A percentile compares a stretch with the other conserved stretches of the same genome.
These are phyloP conservation scores for Dothiorella sarmentorum DNA, from an alignment of 2,329 filamentous ascomycete genomes.

Conservation along the genomic window DNA sequence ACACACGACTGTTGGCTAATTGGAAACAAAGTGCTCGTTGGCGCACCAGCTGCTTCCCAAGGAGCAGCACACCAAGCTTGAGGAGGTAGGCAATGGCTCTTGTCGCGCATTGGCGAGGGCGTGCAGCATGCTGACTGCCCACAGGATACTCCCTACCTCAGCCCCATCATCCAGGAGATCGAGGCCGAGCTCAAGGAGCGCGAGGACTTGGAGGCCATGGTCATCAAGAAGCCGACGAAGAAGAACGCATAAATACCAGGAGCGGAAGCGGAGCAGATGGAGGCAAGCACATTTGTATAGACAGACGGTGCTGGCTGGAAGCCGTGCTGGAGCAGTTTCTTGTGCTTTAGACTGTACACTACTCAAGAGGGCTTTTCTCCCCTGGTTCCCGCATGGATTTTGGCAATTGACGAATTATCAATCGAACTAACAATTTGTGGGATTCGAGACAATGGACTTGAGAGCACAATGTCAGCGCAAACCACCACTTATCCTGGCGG, in stretches of 20 bases:
- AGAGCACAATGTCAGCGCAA: too few relatives aligned
- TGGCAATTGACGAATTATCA: too few relatives aligned
- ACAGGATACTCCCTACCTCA: constrained; percentile 65
- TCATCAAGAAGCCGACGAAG: constrained; percentile 47
- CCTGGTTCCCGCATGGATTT: background rate
- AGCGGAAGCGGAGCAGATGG: background rate
- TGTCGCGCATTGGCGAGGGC: background rate
- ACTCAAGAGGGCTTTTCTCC: constrained; percentile 3
- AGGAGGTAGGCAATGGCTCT: constrained; percentile 51
- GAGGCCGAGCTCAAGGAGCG: constrained; percentile 65
- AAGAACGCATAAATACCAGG: constrained; percentile 25
- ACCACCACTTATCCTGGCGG: too few relatives aligned
- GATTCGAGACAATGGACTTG: too few relatives aligned
- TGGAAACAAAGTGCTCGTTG: constrained; percentile 56
- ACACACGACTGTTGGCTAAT: constrained; percentile 18
- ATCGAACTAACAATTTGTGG: too few relatives aligned
- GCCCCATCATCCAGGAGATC: constrained; percentile 65
- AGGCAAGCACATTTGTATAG: background rate
- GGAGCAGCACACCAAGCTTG: constrained; percentile 64
- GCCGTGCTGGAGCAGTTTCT: background rate
- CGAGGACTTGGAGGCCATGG: constrained; percentile 64
- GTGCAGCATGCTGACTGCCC: constrained; percentile 22
- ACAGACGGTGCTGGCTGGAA: background rate
- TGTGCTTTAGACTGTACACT: constrained; percentile 41
- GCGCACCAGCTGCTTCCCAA: constrained; percentile 63